A percentile compares a stretch with the other conserved stretches of the same genome.
These are phyloP conservation scores for Colletotrichum tamarilloi DNA, from an alignment of 2,329 filamentous ascomycete species.

Conservation along the genomic window DNA sequence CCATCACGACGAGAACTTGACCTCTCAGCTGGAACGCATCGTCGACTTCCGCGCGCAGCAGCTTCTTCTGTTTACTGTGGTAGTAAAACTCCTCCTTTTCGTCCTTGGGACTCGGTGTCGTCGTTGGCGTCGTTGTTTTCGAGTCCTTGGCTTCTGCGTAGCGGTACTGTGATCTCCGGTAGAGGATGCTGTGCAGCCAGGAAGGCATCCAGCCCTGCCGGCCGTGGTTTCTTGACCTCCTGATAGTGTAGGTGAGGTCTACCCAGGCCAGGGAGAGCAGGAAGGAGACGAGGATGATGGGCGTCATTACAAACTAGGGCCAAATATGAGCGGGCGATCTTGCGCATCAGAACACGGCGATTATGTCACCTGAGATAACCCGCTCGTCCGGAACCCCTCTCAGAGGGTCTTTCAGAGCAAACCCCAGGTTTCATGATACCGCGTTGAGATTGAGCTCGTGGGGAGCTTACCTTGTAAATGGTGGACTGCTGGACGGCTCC, in stretches of 20 bases:
- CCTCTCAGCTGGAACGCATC: conserved; percentile 72
- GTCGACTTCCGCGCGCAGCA: conserved; percentile 70
- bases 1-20: conserved; percentile 63
- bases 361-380: not conserved
- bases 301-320: conserved; percentile 65
- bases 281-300: conserved; percentile 72
- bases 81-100: conserved; percentile 54
- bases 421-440: not conserved
- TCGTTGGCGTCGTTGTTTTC: not conserved
- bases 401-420: not conserved
- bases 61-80: conserved; percentile 67
- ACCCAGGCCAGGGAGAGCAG: conserved; percentile 73
- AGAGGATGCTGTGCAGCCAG: conserved; percentile 56
- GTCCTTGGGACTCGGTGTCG: conserved; percentile 32
- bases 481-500: conserved; percentile 34
- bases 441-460: not conserved
- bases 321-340: not conserved
- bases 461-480: conserved; percentile 40
- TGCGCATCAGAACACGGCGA: not conserved
- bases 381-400: not conserved
- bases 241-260: conserved; percentile 65
- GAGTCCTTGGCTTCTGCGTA: conserved; percentile 42
- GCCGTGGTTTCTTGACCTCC: conserved; percentile 56
- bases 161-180: conserved; percentile 52
- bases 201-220: conserved; percentile 44